Percentiles rank a stretch among this genome's conserved stretches.
phyloP scores from a whole-genome alignment of 176 grass and related monocot species.

The Rhynchospora pubera region DNA sequence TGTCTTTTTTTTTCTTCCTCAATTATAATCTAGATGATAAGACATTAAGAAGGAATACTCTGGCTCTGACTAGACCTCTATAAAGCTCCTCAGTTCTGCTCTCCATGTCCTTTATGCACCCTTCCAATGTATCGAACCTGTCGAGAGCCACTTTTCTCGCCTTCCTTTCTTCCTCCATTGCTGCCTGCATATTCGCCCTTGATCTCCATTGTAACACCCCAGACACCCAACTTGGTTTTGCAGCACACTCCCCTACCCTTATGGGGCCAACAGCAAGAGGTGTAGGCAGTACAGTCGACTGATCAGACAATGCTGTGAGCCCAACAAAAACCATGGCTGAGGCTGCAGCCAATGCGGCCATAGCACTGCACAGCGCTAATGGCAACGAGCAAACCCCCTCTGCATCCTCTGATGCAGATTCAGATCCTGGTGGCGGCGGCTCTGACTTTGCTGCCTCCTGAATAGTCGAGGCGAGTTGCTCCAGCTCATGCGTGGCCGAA shows the following conservation, averaged over 20 bases:
- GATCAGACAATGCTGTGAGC: slow-evolving; percentile 22
- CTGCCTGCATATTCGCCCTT: neutral
- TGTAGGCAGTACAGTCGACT: neutral
- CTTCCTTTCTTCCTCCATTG: slow-evolving; percentile 14
- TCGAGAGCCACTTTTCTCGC: slow-evolving; percentile 1
- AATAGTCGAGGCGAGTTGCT: slow-evolving; percentile 26
- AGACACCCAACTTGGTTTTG: neutral
- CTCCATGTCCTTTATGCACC: slow-evolving; percentile 30
- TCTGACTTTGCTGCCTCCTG: slow-evolving; percentile 16
- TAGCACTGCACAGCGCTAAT: slow-evolving; percentile 15
- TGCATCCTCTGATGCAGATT: neutral
- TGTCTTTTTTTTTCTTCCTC: neutral
- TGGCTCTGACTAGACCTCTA: slow-evolving; percentile 36
- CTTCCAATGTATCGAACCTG: slow-evolving; percentile 37
- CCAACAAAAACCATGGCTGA: slow-evolving; percentile 25
- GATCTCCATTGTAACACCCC: slow-evolving; percentile 10
- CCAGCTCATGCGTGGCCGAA: slow-evolving; percentile 32
- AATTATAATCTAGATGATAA: slow-evolving; percentile 16
- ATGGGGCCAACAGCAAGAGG: neutral
- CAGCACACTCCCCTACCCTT: neutral
- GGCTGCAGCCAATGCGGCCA: slow-evolving; percentile 18
- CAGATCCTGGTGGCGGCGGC: neutral
- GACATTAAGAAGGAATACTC: slow-evolving; percentile 61
- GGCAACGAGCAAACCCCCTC: slow-evolving; percentile 1
- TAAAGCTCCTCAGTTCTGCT: slow-evolving; percentile 38